Conservation (phyloP, 345 rosid genomes). For the Brassica incana region DNA sequence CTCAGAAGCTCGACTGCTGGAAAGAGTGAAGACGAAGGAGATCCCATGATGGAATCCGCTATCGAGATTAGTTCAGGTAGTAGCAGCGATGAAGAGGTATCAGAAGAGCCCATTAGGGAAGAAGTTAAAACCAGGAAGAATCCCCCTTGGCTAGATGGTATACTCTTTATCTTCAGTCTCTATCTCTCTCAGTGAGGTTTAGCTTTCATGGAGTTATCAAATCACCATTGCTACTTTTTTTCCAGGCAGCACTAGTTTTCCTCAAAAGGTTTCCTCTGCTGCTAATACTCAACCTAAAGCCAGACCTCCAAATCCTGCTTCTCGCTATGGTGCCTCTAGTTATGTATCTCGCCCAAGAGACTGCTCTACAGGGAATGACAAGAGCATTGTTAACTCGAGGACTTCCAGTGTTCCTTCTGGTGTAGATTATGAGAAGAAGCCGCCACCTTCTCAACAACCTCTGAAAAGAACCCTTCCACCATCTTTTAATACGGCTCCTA, state of each 20-base stretch:
- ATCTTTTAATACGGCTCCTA: slow-evolving; percentile 40
- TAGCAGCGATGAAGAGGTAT: slow-evolving; percentile 11
- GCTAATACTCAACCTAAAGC: slow-evolving; percentile 20
- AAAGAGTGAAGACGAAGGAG: slow-evolving; percentile 3
- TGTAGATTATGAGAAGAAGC: slow-evolving; percentile 49
- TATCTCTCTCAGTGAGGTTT: neutral
- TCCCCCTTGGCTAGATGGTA: slow-evolving; percentile 34
- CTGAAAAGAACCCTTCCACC: slow-evolving; percentile 68
- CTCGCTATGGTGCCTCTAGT: slow-evolving; percentile 28
- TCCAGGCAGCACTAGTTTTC: slow-evolving; percentile 11
- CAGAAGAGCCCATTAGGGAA: slow-evolving; percentile 12
- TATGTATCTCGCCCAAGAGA: slow-evolving; percentile 36
- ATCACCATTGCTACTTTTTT: neutral
- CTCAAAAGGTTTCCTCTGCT: neutral
- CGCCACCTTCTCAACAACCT: slow-evolving; percentile 60
- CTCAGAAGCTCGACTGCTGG: slow-evolving; percentile 10
- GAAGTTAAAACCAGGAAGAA: slow-evolving; percentile 15
- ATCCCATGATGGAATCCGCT: slow-evolving; percentile 26
- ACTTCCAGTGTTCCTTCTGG: slow-evolving; percentile 51
- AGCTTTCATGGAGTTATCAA: neutral
- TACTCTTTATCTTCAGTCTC: neutral
- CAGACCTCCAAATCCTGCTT: slow-evolving; percentile 26
- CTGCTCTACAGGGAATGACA: slow-evolving; percentile 43
- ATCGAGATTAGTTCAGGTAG: slow-evolving; percentile 35
- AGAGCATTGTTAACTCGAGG: slow-evolving; percentile 48